Evolutionary conservation across 495 filamentous ascomycete genomes (phyloP), one percentile per base, ranked within the genome.

Genomic region (Xylaria castorea): DNA sequence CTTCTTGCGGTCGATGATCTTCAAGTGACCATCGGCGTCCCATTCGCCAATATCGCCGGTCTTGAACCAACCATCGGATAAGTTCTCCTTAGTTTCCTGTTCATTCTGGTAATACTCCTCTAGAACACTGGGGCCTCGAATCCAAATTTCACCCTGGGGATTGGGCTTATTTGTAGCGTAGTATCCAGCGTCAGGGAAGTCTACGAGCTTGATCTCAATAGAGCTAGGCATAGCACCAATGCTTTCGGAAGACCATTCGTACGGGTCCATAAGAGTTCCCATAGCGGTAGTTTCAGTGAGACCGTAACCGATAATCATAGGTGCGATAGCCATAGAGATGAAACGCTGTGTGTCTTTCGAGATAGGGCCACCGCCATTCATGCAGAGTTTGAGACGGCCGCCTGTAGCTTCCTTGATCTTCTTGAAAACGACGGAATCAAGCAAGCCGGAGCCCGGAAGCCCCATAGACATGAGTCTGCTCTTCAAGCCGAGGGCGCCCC

Each of bases 1-100:
- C 91, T 98, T 98, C 92, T 97, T 98, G 77, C 94, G 93, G 82
- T 98, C 94, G 77, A 98, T 97, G 81, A 98, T 92, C 77, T 87
- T 89, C 64, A 98, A 84, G 78, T 97, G 91, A 71, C 94, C 94
- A 77, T 91, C 88, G 71, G 84, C 77, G 79, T 95, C 92, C 82
- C 92, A 98, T 84, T 98, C 93, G 76, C 94, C 94, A 76, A 98
- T 95, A 76, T 98, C 94, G 64, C 94, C 94, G 50, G 94, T 97
- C 90, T 91, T 95, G 88, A 97, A 98, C 94, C 94, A 98, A 27
- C 93, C 94, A 78, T 94, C 95, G 12, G 91, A 89, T 67, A 93
- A 85, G 14, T 92, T 85, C 66, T 87, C 89, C 80, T 92, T 89
- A 58, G 93, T 97, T 83, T 97, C 94, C 79, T 93, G 86, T 65